phyloP scores from a whole-genome alignment of 192 early-diverging fungal species.

The Chytriomyces sp. region DNA sequence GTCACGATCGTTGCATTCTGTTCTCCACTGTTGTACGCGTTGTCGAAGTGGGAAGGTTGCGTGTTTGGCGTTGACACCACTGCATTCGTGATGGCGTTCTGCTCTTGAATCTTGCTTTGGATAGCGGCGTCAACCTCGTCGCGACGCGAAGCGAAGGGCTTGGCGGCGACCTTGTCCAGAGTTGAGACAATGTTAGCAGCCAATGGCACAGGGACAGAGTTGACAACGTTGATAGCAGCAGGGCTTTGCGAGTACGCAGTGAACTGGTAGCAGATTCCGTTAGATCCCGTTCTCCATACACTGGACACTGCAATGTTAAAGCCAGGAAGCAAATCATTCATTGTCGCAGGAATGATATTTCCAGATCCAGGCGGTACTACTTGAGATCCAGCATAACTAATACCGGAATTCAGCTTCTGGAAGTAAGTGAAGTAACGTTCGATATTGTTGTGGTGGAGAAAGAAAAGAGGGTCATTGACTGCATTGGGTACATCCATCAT shows the following conservation, averaged over 20 bases:
- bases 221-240: not conserved
- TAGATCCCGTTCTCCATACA: not conserved
- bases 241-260: not conserved
- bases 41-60: not conserved
- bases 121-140: not conserved
- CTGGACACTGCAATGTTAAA: not conserved
- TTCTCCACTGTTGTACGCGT: not conserved
- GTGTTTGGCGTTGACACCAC: not conserved
- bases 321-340: not conserved
- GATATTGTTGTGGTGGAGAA: conserved; percentile 50
- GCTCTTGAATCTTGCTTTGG: not conserved
- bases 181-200: not conserved
- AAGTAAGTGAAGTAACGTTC: conserved; percentile 41
- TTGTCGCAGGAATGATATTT: not conserved
- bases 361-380: not conserved
- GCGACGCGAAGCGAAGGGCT: not conserved
- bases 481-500: conserved; percentile 4
- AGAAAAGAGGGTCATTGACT: conserved; percentile 48
- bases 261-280: not conserved
- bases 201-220: not conserved
- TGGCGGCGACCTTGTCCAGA: not conserved
- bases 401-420: conserved; percentile 30
- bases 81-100: not conserved
- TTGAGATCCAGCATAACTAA: conserved; percentile 1
- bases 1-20: not conserved